Base-by-base conservation (phyloP, 2,329 filamentous ascomycete genomes). In the Paecilomyces variotii region DNA sequence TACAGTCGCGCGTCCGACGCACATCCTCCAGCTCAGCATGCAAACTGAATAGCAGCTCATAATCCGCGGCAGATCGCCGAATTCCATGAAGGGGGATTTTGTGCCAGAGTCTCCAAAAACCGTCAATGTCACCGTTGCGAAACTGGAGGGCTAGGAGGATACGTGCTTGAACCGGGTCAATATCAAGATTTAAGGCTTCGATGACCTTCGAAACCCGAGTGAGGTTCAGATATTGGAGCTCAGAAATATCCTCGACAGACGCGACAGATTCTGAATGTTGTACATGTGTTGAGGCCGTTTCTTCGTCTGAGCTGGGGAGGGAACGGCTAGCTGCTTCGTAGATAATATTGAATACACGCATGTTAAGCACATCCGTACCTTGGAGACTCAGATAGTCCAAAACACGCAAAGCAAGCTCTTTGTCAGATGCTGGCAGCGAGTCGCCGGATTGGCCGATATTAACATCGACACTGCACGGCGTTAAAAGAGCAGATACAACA, bases 91-190 rank as follows among this genome's bases (percentile, higher is more conserved):
- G 76, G 12, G 85, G 73, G 3, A 83, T 79, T 58, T 79, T 76
- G 57, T 80, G 79, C 78, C 87, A 89, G 9, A 79, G 67, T 24
- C 83, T 77, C 85, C 84, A 88, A 65, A 89, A 84, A 4, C 76
- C 74, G 14, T 78, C 69, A 79, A 84, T 87, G 62, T 84, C 74
- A 19, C 68, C 65, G 59, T 77, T 76, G 24, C 64, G 62, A 4
- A 82, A 72, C 25, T 68, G 62, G 3, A 70, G 64, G 4, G 67
- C 59, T 64, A 74, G 71, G 4, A 76, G 65, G 12, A 56, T 59
- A 35, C 68, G 68, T 10, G 68, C 69, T 14, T 71, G 59, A 3
- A 63, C 57, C 9, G 67, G 61, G 19, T 71, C 63, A 56, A 74
- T 72, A 25, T 66, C 61, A 26, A 71, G 56, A 19, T 70, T 59